Conservation (phyloP, 2,329 filamentous ascomycete species). For the Sporothrix luriei region DNA sequence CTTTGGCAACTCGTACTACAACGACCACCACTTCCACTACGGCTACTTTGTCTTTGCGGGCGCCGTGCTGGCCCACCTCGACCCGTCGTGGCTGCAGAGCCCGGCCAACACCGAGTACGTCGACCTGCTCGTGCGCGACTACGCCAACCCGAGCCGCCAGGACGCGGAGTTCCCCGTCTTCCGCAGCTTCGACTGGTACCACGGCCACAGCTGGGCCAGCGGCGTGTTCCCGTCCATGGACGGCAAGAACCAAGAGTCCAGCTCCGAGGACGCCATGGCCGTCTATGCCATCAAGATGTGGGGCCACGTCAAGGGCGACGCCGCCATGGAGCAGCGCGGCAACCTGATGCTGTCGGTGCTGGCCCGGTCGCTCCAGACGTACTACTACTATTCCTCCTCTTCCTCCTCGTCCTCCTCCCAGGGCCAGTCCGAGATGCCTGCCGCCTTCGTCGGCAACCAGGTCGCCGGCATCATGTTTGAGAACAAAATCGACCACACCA, state of each 20-base stretch:
- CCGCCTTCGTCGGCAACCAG: conserved; percentile 79
- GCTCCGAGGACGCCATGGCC: conserved; percentile 86
- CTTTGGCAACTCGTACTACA: conserved; percentile 89
- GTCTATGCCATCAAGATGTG: conserved; percentile 92
- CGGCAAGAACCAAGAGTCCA: conserved; percentile 83
- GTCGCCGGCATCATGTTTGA: conserved; percentile 76
- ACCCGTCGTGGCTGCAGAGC: conserved; percentile 68
- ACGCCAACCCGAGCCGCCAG: conserved; percentile 70
- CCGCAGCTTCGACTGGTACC: conserved; percentile 88
- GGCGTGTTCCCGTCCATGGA: conserved; percentile 70
- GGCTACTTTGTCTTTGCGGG: conserved; percentile 89
- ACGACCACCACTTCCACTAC: conserved; percentile 75
- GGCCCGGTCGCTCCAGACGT: conserved; percentile 70
- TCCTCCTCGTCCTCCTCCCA: conserved; percentile 40
- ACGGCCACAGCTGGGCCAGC: conserved; percentile 92
- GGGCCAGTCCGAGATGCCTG: conserved; percentile 70
- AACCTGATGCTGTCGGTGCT: conserved; percentile 84
- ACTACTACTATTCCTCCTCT: conserved; percentile 75
- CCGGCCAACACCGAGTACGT: conserved; percentile 73
- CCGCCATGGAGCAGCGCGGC: conserved; percentile 74
- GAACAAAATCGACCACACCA: conserved; percentile 92
- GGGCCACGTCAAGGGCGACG: conserved; percentile 76
- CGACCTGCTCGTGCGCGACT: conserved; percentile 79
- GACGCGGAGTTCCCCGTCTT: conserved; percentile 81
- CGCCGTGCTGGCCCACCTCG: conserved; percentile 77